phyloP scores from a whole-genome alignment of 169 alveolate species.

The Eimeria sp. region DNA sequence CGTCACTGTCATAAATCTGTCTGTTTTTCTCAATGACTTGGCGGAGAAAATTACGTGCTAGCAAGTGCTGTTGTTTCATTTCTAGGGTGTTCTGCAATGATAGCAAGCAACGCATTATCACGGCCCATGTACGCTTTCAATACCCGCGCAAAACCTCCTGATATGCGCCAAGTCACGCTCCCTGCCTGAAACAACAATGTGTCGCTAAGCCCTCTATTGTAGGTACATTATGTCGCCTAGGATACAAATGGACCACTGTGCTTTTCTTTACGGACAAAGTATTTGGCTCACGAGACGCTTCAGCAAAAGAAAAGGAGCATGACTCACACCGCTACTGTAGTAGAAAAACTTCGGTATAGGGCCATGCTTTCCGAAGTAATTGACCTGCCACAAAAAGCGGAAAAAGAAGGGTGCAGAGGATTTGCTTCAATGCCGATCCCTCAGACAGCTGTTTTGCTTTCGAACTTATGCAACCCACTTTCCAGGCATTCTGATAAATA shows the following conservation, averaged over 20 bases:
- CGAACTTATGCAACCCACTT: slow-evolving; percentile 23
- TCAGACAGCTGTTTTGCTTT: not conserved
- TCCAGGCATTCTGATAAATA: slow-evolving; percentile 84
- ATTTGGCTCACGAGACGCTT: not conserved
- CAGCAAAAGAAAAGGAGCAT: not conserved
- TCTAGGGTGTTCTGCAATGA: slow-evolving; percentile 46
- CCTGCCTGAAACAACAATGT: not conserved
- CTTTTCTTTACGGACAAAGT: not conserved
- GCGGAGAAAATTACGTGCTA: slow-evolving; percentile 79
- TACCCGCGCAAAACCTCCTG: no score
- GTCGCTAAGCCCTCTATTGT: not conserved
- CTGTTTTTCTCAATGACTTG: slow-evolving; percentile 82
- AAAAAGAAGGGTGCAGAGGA: not conserved
- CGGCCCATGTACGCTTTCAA: not conserved
- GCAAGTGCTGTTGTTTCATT: slow-evolving; percentile 59
- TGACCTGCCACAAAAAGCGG: slow-evolving; percentile 47
- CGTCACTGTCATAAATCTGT: slow-evolving; percentile 84
- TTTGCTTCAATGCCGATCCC: not conserved
- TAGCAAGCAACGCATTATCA: not conserved
- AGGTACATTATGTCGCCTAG: not conserved
- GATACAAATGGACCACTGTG: not conserved
- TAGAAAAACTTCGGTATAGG: slow-evolving; percentile 37
- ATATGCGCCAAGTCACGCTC: not conserved
- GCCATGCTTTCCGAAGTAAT: slow-evolving; percentile 62
- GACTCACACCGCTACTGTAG: slow-evolving; percentile 70